Conservation (phyloP, 768 basidiomycete genomes). For the Tricholoma saponaceum region DNA sequence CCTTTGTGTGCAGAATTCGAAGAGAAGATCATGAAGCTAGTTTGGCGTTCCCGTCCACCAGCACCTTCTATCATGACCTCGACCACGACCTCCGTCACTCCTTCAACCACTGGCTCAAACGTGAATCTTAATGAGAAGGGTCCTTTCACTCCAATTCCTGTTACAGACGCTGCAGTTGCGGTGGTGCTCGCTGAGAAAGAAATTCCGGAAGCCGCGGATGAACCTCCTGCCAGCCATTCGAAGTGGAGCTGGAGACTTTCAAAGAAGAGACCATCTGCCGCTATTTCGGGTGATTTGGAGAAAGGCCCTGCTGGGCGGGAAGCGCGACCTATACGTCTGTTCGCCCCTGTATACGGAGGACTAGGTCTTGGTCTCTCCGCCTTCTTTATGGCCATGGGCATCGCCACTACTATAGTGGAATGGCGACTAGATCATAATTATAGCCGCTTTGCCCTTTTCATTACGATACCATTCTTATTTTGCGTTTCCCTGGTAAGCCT, state of each 20-base stretch:
- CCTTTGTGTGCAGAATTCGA: slow-evolving; percentile 72
- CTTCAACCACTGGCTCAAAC: slow-evolving; percentile 48
- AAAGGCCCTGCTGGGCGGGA: slow-evolving; percentile 33
- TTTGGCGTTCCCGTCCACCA: slow-evolving; percentile 44
- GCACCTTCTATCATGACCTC: slow-evolving; percentile 34
- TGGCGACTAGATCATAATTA: slow-evolving; percentile 61
- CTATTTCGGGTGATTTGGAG: slow-evolving; percentile 43
- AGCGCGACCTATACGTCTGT: slow-evolving; percentile 50
- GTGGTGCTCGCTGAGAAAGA: slow-evolving; percentile 23
- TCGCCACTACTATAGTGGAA: slow-evolving; percentile 58
- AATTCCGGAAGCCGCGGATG: slow-evolving; percentile 7
- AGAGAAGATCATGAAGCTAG: slow-evolving; percentile 55
- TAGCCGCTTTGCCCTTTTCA: slow-evolving; percentile 61
- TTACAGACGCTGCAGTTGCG: slow-evolving; percentile 26
- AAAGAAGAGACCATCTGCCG: slow-evolving; percentile 26
- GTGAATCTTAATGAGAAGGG: slow-evolving; percentile 52
- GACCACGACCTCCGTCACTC: slow-evolving; percentile 33
- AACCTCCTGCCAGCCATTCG: slow-evolving; percentile 21
- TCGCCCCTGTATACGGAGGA: slow-evolving; percentile 74
- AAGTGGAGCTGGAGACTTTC: slow-evolving; percentile 48
- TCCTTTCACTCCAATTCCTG: slow-evolving; percentile 21
- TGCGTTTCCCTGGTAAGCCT: slow-evolving; percentile 67
- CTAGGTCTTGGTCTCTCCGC: slow-evolving; percentile 59
- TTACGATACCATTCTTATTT: slow-evolving; percentile 65
- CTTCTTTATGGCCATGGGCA: slow-evolving; percentile 68